Evolutionary conservation across 2,329 filamentous ascomycete genomes (phyloP).

Genomic region (Talaromyces sp.): DNA sequence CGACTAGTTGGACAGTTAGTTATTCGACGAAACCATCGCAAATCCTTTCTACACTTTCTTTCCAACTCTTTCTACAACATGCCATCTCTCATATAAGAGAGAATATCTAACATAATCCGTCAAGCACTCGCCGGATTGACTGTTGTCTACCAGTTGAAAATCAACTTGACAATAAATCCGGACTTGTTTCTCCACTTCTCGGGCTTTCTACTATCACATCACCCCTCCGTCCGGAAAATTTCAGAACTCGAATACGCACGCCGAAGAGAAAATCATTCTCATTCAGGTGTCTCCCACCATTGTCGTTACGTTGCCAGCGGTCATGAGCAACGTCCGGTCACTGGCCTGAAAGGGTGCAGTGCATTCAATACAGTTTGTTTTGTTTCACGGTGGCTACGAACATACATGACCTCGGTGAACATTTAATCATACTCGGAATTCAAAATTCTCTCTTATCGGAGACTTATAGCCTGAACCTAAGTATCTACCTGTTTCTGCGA

Average conservation of each 20-base stretch:
- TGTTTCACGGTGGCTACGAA: slow-evolving; percentile 6
- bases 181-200: background rate
- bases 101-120: background rate
- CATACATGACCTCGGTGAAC: slow-evolving; percentile 2
- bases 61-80: background rate
- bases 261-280: background rate
- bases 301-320: background rate
- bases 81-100: background rate
- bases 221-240: slow-evolving; percentile 3
- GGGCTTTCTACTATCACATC: background rate
- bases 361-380: slow-evolving; percentile 7
- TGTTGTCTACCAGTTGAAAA: background rate
- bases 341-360: slow-evolving; percentile 12
- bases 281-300: background rate
- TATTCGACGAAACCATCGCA: background rate
- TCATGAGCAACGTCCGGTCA: slow-evolving; percentile 13
- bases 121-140: background rate
- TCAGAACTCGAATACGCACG: background rate
- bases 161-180: background rate
- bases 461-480: background rate
- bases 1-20: background rate
- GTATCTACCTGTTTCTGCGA: background rate
- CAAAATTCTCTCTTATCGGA: background rate
- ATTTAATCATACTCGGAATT: background rate
- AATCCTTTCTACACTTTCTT: background rate